Evolutionary conservation across 1,284 basidiomycete genomes (phyloP), one percentile per base, ranked within the genome.

Genomic region (Salmacisia buchloeana): DNA sequence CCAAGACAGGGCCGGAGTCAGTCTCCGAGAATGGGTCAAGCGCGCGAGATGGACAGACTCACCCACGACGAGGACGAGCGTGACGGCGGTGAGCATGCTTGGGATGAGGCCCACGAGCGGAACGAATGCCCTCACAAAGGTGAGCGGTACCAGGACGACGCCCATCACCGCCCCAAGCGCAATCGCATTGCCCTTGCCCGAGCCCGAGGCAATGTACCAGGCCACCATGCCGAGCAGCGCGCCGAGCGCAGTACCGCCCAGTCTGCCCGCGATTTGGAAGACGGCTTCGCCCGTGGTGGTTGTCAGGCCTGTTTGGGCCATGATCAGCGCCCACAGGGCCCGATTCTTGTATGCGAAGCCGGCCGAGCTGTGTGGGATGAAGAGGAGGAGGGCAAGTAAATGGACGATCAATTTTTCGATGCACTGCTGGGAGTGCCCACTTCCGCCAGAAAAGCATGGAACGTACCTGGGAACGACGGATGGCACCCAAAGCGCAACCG

Each of bases 271-370:
- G 63, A 86, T 83, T 60, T 82, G 83, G 69, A 80, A 65, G 56
- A 68, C 12, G 9, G 31, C 15, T 27, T 64, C 64, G 12, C 64
- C 64, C 2, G 21, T 15, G 64, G 84, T 86, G 10, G 88, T 83
- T 45, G 85, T 86, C 57, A 88, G 69, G 1, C 85, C 85, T 0
- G 85, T 86, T 70, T 88, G 87, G 0, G 85, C 83, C 86, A 87
- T 88, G 74, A 88, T 87, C 62, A 87, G 76, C 2, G 86, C 86
- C 86, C 86, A 83, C 75, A 87, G 63, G 80, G 77, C 65, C 80
- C 84, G 64, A 82, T 84, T 65, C 83, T 72, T 10, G 73, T 78
- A 70, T 83, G 81, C 80, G 62, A 85, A 83, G 52, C 52, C 49
- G 21, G 60, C 60, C 38, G 60, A 54, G 18, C 41, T 43, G n/a